These are phyloP conservation scores for Solanum pennellii DNA, from an alignment of 257 asterid genomes.

Conservation along the genomic window DNA sequence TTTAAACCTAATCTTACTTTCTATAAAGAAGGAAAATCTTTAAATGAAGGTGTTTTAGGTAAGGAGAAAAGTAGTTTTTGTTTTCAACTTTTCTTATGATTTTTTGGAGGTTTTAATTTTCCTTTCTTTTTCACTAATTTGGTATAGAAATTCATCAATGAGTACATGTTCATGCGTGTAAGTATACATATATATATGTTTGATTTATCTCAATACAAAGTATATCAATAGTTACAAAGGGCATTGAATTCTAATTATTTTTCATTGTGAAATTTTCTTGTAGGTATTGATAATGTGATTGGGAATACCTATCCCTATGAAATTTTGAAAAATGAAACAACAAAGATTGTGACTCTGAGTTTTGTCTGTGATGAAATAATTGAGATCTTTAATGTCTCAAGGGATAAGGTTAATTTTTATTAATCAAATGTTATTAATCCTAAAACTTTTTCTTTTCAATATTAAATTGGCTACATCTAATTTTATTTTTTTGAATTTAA, in stretches of 20 bases:
- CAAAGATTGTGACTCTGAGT: background rate
- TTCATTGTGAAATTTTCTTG: background rate
- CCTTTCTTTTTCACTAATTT: background rate
- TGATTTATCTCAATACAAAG: background rate
- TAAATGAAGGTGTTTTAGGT: no score
- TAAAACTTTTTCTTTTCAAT: no score
- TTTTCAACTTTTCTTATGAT: no score
- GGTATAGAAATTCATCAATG: background rate
- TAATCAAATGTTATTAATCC: no score
- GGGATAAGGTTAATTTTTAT: background rate
- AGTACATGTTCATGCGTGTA: background rate
- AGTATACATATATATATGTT: background rate
- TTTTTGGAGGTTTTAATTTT: background rate
- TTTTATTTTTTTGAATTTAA: no score
- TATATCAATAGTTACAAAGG: background rate
- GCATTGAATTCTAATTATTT: background rate
- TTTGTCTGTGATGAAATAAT: background rate
- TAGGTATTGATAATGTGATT: background rate
- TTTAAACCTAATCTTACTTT: no score
- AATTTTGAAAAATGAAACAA: background rate
- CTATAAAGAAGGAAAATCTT: no score
- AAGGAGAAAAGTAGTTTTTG: no score
- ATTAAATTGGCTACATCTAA: no score
- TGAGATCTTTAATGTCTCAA: background rate
- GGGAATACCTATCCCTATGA: background rate